phyloP scores from a whole-genome alignment of 257 asterid genomes.

The Coffea eugenioides region DNA sequence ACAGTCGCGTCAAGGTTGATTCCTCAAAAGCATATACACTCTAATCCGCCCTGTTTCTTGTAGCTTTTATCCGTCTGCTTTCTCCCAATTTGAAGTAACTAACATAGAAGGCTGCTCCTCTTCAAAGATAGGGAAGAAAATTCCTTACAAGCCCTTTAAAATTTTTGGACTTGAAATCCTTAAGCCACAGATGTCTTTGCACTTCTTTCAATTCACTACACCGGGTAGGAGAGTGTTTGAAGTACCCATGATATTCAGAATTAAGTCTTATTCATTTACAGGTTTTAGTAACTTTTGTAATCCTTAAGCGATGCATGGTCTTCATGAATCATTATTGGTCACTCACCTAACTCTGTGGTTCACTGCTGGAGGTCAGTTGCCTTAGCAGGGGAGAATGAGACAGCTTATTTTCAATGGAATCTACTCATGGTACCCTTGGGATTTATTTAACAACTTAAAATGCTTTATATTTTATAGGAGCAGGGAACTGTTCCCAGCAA shows the following conservation, averaged over 20 bases:
- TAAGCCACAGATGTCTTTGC: too few species aligned
- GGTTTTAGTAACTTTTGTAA: too few species aligned
- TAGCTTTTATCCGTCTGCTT: background rate
- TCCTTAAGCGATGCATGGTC: background rate
- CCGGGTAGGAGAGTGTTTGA: too few species aligned
- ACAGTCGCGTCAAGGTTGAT: background rate
- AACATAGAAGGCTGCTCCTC: background rate
- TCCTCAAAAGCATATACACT: background rate
- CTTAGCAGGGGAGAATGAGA: background rate
- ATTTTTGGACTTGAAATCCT: too few species aligned
- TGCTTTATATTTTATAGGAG: background rate
- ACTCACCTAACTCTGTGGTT: background rate
- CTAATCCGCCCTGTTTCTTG: background rate
- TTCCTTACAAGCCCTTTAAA: background rate
- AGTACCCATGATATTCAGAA: too few species aligned
- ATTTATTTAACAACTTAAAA: background rate
- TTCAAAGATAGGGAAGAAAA: background rate
- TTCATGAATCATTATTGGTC: background rate
- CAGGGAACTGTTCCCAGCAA: background rate
- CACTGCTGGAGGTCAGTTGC: background rate
- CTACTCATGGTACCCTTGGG: too few species aligned
- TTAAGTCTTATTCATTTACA: too few species aligned
- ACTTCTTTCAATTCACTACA: too few species aligned
- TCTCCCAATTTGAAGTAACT: background rate
- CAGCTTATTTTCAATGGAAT: background rate